These are phyloP conservation scores for Phyllosticta ampelicida DNA, from an alignment of 2,329 filamentous ascomycete species.

Conservation along the genomic window DNA sequence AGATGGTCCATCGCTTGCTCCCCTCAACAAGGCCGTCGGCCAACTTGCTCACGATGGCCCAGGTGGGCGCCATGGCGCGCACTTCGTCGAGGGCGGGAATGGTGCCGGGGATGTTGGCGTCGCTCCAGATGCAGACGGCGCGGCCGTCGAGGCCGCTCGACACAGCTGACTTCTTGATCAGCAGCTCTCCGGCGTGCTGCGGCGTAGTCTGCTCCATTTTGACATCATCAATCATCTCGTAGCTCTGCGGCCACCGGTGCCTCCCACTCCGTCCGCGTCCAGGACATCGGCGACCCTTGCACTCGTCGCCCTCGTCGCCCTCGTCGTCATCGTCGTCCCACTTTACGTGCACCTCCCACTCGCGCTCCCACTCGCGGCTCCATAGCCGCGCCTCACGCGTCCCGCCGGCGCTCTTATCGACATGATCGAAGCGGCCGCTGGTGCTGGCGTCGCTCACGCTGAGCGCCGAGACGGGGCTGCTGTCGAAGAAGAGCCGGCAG, in stretches of 20 bases:
- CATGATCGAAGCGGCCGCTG: slow-evolving; percentile 54
- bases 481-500: slow-evolving; percentile 63
- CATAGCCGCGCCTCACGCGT: slow-evolving; percentile 64
- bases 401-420: slow-evolving; percentile 46
- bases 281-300: slow-evolving; percentile 20
- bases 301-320: slow-evolving; percentile 14
- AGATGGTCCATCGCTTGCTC: slow-evolving; percentile 55
- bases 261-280: slow-evolving; percentile 12
- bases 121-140: slow-evolving; percentile 77
- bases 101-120: slow-evolving; percentile 58
- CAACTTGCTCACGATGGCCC: slow-evolving; percentile 68
- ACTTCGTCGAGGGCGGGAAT: slow-evolving; percentile 82
- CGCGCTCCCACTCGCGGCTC: slow-evolving; percentile 66
- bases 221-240: background rate
- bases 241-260: background rate
- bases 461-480: slow-evolving; percentile 51
- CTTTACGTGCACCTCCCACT: slow-evolving; percentile 65
- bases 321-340: slow-evolving; percentile 40
- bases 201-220: too few species aligned
- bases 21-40: slow-evolving; percentile 74
- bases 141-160: slow-evolving; percentile 35
- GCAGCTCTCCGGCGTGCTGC: slow-evolving; percentile 29
- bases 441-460: slow-evolving; percentile 50
- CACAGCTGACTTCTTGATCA: background rate
- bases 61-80: slow-evolving; percentile 62